phyloP scores from a whole-genome alignment of 768 basidiomycete genomes.

The Hydnomerulius pinastri region DNA sequence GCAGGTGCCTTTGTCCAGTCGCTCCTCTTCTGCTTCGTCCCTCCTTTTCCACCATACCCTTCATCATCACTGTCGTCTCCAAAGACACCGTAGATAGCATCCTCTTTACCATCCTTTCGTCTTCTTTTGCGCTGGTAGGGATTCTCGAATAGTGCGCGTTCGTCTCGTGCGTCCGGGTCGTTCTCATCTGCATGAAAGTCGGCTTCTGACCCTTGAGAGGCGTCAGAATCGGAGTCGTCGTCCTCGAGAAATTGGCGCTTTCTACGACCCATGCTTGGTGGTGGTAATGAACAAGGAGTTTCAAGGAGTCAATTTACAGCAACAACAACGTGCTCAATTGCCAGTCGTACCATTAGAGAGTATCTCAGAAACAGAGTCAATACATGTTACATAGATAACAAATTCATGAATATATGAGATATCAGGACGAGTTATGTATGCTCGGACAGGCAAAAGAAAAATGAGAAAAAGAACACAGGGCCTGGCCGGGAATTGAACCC shows the following conservation, averaged over 20 bases:
- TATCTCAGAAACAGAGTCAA: no score
- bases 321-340: no score
- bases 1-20: constrained; percentile 80
- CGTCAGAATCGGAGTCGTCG: constrained; percentile 73
- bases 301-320: no score
- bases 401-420: no score
- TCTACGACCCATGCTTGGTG: constrained; percentile 62
- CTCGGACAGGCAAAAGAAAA: no score
- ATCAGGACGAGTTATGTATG: no score
- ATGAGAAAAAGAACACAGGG: constrained; percentile 27
- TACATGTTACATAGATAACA: no score
- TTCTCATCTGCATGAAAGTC: constrained; percentile 48
- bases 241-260: constrained; percentile 78
- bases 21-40: constrained; percentile 41
- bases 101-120: constrained; percentile 66
- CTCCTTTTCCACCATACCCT: constrained; percentile 28
- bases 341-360: no score
- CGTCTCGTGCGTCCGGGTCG: constrained; percentile 67
- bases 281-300: background rate
- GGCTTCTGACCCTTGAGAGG: constrained; percentile 58
- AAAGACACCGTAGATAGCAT: constrained; percentile 76
- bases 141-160: constrained; percentile 74
- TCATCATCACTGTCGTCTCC: constrained; percentile 73
- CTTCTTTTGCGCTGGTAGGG: constrained; percentile 75
- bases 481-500: constrained; percentile 62